Evolutionary conservation across 345 rosid species (phyloP), one percentile per base, ranked within the genome.

Genomic region (Populus davidiana): DNA sequence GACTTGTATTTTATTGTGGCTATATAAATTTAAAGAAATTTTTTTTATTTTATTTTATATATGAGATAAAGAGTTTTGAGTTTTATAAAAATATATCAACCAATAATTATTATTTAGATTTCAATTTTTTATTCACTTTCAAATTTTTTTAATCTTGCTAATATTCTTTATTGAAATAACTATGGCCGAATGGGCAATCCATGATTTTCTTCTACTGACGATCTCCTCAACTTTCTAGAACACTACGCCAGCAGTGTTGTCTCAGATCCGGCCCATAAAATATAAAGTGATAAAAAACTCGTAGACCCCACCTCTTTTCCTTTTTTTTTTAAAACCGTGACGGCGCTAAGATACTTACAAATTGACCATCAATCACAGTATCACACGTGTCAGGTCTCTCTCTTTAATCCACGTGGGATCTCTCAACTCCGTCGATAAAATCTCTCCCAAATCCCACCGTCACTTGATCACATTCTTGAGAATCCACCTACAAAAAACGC

Each of bases 401-500:
- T 50, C 44, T 61, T 52, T 13, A 23, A 69, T 81, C 33, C 52
- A 38, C 75, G 85, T 77, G 82, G 85, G 76, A 79, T 77, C 81
- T 75, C 64, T 52, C 70, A 65, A 31, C 21, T 29, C 36, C 75
- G 80, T 70, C 77, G 67, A 74, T 76, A 64, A 71, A 73, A 59
- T 78, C 86, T 76, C 36, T 17, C 71, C 65, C 76, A 38, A 63
- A 80, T 35, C 66, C 64, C 73, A 41, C 41, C 47, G 79, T 75
- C 35, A 35, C 43, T 63, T 25, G 50, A 68, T 65, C 80, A 27
- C 17, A 23, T 75, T 59, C 52, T 12, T 67, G 44, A 65, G n/a
- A 65, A 20, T 39, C 35, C 65, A 11, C 13, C 56, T 56, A 5
- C 17, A 6, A 66, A 66, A 64, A 29, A 78, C 86, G 80, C 20